Evolutionary conservation across 257 asterid genomes (phyloP), one percentile per base, ranked within the genome.

Genomic region (Craterostigma plantagineum): DNA sequence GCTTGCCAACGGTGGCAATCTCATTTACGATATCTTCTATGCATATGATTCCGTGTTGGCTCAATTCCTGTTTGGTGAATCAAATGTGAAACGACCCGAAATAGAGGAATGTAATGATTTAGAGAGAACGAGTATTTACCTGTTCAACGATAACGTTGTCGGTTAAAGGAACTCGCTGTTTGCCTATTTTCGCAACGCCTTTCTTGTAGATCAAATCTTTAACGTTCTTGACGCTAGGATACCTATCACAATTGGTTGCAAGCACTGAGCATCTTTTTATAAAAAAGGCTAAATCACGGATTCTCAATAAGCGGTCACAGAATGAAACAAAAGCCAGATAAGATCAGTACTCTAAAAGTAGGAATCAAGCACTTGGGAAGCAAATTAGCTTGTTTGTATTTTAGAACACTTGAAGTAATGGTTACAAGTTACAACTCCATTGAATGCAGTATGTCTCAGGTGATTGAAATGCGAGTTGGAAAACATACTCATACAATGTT

Each of bases 201-300:
- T 82, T 87, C 70, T 82, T 87, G 82, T 63, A 82, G 53, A 87
- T 73, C 67, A 87, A 68, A 62, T 87, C 97, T 73, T 67, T 79
- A 60, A 82, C 86, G 52, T 78, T 79, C 81, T 76, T 87, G 43
- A 71, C 52, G 66, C 63, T 79, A 35, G 97, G 97, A 66, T 71
- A 87, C 14, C 97, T 86, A 55, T 45, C 64, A 56, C 16, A 46
- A 59, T 40, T 47, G 23, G 50, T 4, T 14, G 23, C 38, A 52
- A 16, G 49, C n/a, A n/a, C n/a, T n/a, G 11, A 12, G 14, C 11
- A 12, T 9, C 40, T 9, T 36, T 9, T 2, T 12, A 36, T 9
- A n/a, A 36, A 36, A 8, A 36, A 8, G 14, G 14, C 12, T 36
- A 8, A 36, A 36, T 9, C 12, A 36, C 3, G 30, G 30, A 23